Percentiles rank a stretch among this genome's conserved stretches.
Evolutionary conservation across 805 yeast genomes (phyloP).

Genomic region (Saccharomycopsis javanensis): DNA sequence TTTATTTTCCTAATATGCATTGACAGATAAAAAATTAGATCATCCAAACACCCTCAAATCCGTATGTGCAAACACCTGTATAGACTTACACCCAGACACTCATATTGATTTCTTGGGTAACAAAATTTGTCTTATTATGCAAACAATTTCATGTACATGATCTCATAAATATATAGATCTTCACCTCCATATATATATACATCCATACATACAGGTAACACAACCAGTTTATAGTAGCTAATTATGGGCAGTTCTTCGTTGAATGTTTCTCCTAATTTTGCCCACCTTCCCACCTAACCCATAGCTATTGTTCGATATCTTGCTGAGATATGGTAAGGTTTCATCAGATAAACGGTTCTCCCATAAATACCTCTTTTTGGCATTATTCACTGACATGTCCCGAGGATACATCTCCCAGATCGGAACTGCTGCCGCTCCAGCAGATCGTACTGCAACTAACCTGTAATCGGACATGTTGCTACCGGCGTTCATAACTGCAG

Average conservation of each 20-base stretch:
- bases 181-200: neutral
- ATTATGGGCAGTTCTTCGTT: slow-evolving; percentile 24
- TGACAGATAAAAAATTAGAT: too few species aligned
- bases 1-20: too few species aligned
- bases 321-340: neutral
- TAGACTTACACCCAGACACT: neutral
- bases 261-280: slow-evolving; percentile 39
- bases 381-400: neutral
- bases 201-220: neutral
- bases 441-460: slow-evolving; percentile 6
- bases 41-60: too few species aligned
- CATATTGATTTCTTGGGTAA: too few species aligned
- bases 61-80: too few species aligned
- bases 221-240: neutral
- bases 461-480: neutral
- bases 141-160: too few species aligned
- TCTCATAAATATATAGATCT: neutral
- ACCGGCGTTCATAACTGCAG: neutral
- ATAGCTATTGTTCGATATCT: slow-evolving; percentile 22
- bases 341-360: neutral
- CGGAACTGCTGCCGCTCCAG: slow-evolving; percentile 14
- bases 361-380: neutral
- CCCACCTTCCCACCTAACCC: slow-evolving; percentile 41
- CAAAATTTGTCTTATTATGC: neutral
- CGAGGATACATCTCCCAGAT: slow-evolving; percentile 28